These are phyloP conservation scores for Tuber aestivum DNA, from an alignment of 495 filamentous ascomycete species.

Conservation along the genomic window DNA sequence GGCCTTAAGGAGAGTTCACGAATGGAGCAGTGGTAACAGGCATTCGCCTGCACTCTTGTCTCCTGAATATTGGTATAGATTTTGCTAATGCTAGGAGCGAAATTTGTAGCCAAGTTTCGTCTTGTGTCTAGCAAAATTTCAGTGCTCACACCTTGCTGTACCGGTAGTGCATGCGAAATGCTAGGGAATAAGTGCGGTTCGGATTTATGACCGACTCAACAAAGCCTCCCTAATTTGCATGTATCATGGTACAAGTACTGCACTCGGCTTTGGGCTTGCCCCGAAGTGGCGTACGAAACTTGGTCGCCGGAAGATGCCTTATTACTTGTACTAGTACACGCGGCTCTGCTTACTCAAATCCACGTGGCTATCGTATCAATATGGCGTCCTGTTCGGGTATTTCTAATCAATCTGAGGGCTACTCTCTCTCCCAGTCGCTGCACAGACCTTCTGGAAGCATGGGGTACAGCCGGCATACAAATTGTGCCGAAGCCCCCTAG, in stretches of 20 bases:
- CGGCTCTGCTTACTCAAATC: neutral
- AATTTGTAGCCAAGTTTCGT: neutral
- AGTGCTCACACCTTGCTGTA: neutral
- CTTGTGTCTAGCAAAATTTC: neutral
- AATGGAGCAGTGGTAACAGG: neutral
- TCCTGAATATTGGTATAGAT: neutral
- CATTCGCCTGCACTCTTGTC: neutral
- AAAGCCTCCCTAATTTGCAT: neutral
- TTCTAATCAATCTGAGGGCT: neutral
- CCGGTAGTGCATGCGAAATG: neutral
- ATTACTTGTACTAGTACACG: too few relatives aligned
- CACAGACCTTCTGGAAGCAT: neutral
- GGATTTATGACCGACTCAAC: neutral
- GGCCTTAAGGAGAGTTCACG: neutral
- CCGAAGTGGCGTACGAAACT: neutral
- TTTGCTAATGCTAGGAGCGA: neutral
- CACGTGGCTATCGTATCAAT: neutral
- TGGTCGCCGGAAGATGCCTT: neutral
- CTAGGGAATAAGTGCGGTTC: neutral
- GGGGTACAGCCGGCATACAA: neutral
- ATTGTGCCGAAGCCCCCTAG: neutral
- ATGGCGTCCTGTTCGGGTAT: neutral
- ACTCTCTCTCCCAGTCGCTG: neutral
- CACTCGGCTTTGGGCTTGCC: neutral
- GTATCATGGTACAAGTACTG: too few relatives aligned